Evolutionary conservation across 495 filamentous ascomycete genomes (phyloP), one percentile per base, ranked within the genome.

Genomic region (Aspergillus bertholletiae): DNA sequence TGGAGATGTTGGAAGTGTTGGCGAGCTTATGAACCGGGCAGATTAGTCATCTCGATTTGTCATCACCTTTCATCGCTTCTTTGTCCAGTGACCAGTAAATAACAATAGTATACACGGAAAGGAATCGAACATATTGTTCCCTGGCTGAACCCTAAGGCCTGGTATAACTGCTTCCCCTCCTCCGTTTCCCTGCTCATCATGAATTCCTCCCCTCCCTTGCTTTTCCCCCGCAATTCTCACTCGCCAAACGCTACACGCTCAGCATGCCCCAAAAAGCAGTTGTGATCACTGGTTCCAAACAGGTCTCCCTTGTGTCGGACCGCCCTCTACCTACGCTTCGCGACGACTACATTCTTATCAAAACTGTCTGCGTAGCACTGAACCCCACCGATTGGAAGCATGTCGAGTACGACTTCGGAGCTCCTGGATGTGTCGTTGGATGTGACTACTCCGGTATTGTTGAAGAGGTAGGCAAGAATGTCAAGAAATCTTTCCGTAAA

Each of bases 361-460:
- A 67, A 51, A 72, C 66, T 30, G 58, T 63, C 7, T 62, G 65
- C 26, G 70, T 80, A 15, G 79, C 74, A 5, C 57, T 81, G 21
- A 81, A 82, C 46, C 78, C 79, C n/a, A 79, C 74, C 5, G 79
- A 78, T 65, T 80, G 74, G 70, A 83, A 82, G 56, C 69, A 72
- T 26, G 60, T 80, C 11, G 70, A 74, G 23, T 13, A 18, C 5
- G 17, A 21, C 13, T 22, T 49, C 43, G 24, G 52, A 3, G 34
- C 48, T 0, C 66, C 63, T 17, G 52, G 39, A 22, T 0, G 54
- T 22, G 69, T 78, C 23, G 63, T 74, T 15, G 81, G 81, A 50
- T 74, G 76, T 52, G 79, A 84, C 57, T 80, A 74, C 64, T 63
- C 76, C 7, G 81, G 81, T 27, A 59, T 73, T 0, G 73, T 84